Base-by-base conservation (phyloP, 495 filamentous ascomycete genomes). In the Trichoderma orchidacearum region DNA sequence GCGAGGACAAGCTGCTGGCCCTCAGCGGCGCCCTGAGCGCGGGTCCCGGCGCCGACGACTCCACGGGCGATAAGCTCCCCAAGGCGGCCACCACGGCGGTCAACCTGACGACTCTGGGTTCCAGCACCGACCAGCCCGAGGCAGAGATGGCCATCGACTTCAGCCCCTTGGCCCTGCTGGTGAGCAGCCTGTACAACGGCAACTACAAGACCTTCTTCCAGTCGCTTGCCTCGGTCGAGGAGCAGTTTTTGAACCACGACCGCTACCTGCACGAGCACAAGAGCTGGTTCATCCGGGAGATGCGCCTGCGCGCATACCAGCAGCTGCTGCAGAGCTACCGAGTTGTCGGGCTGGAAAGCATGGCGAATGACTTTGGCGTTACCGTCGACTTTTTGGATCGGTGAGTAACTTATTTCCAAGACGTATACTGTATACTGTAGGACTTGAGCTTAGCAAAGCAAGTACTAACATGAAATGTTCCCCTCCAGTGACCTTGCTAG, bases 321-420 rank as follows among this genome's bases (percentile, higher is more conserved):
- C 93, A 98, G 72, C 80, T 98, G 27, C 80, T 98, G n/a, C 90
- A 96, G 73, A 93, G 87, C 66, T 98, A 98, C 69, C 85, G 90
- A 30, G 89, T 97, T n/a, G 93, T 98, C 18, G 89, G 90, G 7
- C 75, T 98, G 63, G 84, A 84, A 66, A 95, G 85, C 75, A 98
- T 98, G 92, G 93, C 93, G 15, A 85, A 80, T 51, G 89, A 93
- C 66, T 98, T 98, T 72, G 93, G 93, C 23, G 89, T 98, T 53
- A 89, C 88, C 4, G 89, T 97, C 8, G 94, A 97, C 64, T 98
- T 86, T 72, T 75, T 98, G 58, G 93, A 98, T 70, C 86, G 86
- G 90, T 94, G 79, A 48, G 79, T 69, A 6, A 55, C 32, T 29
- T 18, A 28, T 36, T n/a, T n/a, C n/a, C n/a, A n/a, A n/a, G n/a